Percentiles rank a stretch among this genome's conserved stretches.
phyloP scores from a whole-genome alignment of 2,329 filamentous ascomycete species.

The Aspergillus proliferans region DNA sequence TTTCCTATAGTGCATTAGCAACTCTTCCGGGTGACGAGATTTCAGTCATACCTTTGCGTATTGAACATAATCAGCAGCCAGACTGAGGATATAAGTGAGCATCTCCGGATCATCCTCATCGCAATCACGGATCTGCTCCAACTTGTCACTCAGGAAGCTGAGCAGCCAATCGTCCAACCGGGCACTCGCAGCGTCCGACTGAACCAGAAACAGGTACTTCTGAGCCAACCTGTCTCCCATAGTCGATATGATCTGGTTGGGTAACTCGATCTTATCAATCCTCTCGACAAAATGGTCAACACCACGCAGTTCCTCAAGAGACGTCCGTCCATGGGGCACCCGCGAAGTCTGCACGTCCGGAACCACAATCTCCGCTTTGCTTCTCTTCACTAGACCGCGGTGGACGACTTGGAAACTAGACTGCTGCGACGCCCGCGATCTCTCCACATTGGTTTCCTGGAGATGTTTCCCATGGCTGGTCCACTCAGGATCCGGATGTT shows the following conservation, averaged over 20 bases:
- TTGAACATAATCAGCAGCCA: constrained; percentile 28
- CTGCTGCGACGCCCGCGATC: constrained; percentile 36
- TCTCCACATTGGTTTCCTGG: constrained; percentile 51
- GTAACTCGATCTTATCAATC: constrained; percentile 71
- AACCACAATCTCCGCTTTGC: constrained; percentile 48
- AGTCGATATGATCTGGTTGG: constrained; percentile 73
- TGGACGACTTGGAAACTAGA: constrained; percentile 60
- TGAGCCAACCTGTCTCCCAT: constrained; percentile 71
- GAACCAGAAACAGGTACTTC: constrained; percentile 63
- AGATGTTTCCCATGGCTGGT: constrained; percentile 60
- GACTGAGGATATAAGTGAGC: constrained; percentile 29
- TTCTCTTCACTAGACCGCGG: constrained; percentile 45
- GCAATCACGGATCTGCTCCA: constrained; percentile 35
- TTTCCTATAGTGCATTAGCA: constrained; percentile 18
- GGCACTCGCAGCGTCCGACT: constrained; percentile 46
- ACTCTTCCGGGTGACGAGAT: not conserved
- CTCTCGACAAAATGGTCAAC: constrained; percentile 63
- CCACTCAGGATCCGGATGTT: constrained; percentile 75
- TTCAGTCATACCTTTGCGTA: constrained; percentile 31
- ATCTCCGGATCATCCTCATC: constrained; percentile 39
- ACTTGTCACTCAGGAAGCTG: constrained; percentile 32
- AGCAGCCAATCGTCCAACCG: constrained; percentile 35
- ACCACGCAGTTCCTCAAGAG: constrained; percentile 71
- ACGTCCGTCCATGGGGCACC: constrained; percentile 53
- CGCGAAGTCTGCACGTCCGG: constrained; percentile 69